Conservation (phyloP, 208 protist genomes). For the Acanthamoeba royreba region DNA sequence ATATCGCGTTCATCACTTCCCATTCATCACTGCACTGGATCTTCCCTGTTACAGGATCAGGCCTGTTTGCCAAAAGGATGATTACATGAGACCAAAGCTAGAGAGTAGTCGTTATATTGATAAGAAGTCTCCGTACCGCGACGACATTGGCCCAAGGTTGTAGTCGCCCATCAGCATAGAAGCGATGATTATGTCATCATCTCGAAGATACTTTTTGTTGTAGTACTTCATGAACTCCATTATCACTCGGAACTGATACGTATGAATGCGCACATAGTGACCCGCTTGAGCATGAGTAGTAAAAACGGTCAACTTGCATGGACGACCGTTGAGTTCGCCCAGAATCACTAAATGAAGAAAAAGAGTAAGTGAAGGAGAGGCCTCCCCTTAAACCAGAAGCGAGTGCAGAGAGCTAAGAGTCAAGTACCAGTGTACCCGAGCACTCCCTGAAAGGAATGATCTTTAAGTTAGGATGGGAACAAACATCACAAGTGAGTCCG, state of each 20-base stretch:
- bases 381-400: background rate
- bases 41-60: background rate
- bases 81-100: too few relatives aligned
- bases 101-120: too few relatives aligned
- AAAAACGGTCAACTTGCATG: background rate
- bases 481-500: too few relatives aligned
- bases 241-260: background rate
- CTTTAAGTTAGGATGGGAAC: too few relatives aligned
- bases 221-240: conserved; percentile 1
- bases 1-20: background rate
- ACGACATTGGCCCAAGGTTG: background rate
- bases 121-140: too few relatives aligned
- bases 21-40: background rate
- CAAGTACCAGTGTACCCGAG: background rate
- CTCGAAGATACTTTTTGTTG: background rate
- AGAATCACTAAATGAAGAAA: too few relatives aligned
- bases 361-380: too few relatives aligned
- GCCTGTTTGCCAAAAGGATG: too few relatives aligned
- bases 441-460: too few relatives aligned
- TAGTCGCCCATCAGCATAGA: background rate
- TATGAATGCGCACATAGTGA: background rate
- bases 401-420: too few relatives aligned
- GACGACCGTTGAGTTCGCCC: background rate
- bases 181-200: background rate
- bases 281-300: background rate